Base-by-base conservation (phyloP, 257 asterid species). In the Salvia hispanica region DNA sequence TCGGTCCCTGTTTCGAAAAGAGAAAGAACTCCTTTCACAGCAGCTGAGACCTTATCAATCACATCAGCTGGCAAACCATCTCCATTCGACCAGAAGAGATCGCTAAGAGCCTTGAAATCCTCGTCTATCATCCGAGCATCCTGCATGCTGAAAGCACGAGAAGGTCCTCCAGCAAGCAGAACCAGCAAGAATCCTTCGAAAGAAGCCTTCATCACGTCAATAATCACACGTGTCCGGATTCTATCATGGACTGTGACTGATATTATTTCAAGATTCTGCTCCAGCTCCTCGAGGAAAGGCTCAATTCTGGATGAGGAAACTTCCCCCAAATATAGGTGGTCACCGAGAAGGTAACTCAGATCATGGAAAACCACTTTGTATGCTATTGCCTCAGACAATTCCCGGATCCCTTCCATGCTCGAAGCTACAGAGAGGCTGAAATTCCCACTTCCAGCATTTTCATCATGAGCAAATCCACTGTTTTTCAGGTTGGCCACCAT, bases 81-180 rank as follows among this genome's bases (percentile, higher is more conserved):
- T 58, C 98, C 98, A 21, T 87, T 82, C 18, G 96, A 92, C 98
- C 98, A 92, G 85, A 92, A 92, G 58, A 89, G 86, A 69, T 87
- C 95, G 47, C 69, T 62, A 10, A 90, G 95, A 70, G 62, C 77
- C 83, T 88, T 92, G 18, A 87, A 80, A 79, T 92, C 98, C 78
- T 92, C 96, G 34, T 82, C 87, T 33, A 92, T 33, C 25, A 80
- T 64, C 45, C 72, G 67, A 61, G 82, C 81, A 76, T 89, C 98
- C 57, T 76, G 83, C 67, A 78, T 40, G 34, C 75, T 77, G 65
- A 87, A 92, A 21, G 76, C 78, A 48, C 96, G 96, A 36, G 86
- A 72, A 9, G 88, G 90, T 16, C 92, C 93, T 12, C 96, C 96
- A 46, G 89, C 95, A 40, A 92, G 91, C 88, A 92, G 79, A 75